These are phyloP conservation scores for Ophiostoma perfectum DNA, from an alignment of 2,329 filamentous ascomycete genomes.

Conservation along the genomic window DNA sequence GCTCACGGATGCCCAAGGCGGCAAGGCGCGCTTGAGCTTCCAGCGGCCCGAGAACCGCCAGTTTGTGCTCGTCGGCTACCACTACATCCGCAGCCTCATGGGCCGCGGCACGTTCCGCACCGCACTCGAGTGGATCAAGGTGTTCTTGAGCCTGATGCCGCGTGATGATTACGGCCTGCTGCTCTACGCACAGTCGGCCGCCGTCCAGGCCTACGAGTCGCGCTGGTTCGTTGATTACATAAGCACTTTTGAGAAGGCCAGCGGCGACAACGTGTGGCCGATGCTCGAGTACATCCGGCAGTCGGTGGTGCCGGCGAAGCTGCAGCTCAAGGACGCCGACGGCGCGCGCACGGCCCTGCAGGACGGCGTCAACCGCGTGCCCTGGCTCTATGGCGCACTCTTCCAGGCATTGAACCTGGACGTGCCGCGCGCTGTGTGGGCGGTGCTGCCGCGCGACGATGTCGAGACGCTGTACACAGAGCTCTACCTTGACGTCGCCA, in stretches of 20 bases:
- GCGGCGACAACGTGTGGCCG: constrained; percentile 23
- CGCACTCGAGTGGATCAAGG: constrained; percentile 86
- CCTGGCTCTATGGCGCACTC: constrained; percentile 78
- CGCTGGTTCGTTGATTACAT: constrained; percentile 68
- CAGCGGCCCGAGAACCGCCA: constrained; percentile 80
- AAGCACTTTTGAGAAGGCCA: constrained; percentile 36
- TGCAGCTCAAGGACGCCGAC: constrained; percentile 61
- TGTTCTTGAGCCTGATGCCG: constrained; percentile 70
- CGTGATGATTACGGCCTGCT: constrained; percentile 78
- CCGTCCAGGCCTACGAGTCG: constrained; percentile 72
- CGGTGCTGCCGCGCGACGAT: constrained; percentile 59
- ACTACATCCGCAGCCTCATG: constrained; percentile 78
- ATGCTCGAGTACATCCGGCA: constrained; percentile 63
- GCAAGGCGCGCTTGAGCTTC: constrained; percentile 77
- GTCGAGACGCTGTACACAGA: constrained; percentile 65
- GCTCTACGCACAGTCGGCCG: constrained; percentile 76
- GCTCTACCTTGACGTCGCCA: constrained; percentile 69
- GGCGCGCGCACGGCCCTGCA: constrained; percentile 61
- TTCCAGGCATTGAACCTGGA: constrained; percentile 77
- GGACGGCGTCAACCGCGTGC: constrained; percentile 64
- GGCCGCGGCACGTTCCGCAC: constrained; percentile 93
- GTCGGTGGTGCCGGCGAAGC: constrained; percentile 68
- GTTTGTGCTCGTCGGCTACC: constrained; percentile 83
- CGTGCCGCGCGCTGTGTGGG: constrained; percentile 77
- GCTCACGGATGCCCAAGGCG: constrained; percentile 54